phyloP scores from a whole-genome alignment of 176 grass and related monocot species.

The Puccinellia tenuiflora region DNA sequence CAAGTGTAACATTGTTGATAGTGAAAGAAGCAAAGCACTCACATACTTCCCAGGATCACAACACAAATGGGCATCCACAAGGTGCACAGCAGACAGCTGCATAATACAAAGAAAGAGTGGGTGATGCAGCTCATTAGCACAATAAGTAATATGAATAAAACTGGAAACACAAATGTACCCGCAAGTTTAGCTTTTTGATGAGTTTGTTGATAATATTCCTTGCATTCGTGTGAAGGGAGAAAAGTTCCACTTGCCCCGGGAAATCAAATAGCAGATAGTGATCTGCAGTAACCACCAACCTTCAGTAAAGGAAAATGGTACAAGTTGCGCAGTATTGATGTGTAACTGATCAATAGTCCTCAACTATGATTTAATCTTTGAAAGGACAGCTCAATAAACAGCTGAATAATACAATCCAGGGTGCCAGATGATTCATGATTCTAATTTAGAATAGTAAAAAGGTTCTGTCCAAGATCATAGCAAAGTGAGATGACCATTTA shows the following conservation, averaged over 20 bases:
- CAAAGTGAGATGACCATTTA: not conserved
- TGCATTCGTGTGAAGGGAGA: slow-evolving; percentile 92
- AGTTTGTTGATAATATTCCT: slow-evolving; percentile 66
- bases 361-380: not conserved
- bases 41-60: slow-evolving; percentile 99
- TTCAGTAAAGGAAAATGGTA: not conserved
- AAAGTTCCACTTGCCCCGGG: slow-evolving; percentile 96
- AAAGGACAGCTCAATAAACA: slow-evolving; percentile 9
- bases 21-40: slow-evolving; percentile 84
- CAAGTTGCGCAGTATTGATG: not conserved
- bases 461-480: not conserved
- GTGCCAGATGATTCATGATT: not conserved
- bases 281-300: slow-evolving; percentile 49
- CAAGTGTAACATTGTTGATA: slow-evolving; percentile 90
- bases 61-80: slow-evolving; percentile 91
- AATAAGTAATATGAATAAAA: not conserved
- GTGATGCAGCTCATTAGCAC: not conserved
- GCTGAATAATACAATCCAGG: not conserved
- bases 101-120: slow-evolving; percentile 19
- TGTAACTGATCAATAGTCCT: not conserved
- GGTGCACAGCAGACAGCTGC: slow-evolving; percentile 77
- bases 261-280: slow-evolving; percentile 98
- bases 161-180: slow-evolving; percentile 38
- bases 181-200: slow-evolving; percentile 76
- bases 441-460: not conserved